Percentiles rank a stretch among this genome's conserved stretches.
These are phyloP conservation scores for Trypanosoma brucei DNA, from an alignment of 208 protist species.

Conservation along the genomic window DNA sequence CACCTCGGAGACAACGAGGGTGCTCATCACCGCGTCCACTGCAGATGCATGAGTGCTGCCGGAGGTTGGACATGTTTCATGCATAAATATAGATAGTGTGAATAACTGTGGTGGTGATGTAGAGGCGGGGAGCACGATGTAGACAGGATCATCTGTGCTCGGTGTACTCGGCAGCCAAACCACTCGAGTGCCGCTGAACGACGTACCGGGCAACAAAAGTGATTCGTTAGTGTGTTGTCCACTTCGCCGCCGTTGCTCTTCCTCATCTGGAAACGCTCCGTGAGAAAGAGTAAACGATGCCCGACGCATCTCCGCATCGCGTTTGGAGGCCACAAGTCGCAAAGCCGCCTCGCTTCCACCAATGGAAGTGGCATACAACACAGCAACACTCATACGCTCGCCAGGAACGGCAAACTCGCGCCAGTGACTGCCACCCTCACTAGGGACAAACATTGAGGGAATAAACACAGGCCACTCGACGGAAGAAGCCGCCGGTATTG, in stretches of 20 bases:
- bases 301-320: slow-evolving; percentile 54
- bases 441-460: slow-evolving; percentile 51
- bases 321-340: slow-evolving; percentile 59
- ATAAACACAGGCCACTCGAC: slow-evolving; percentile 42
- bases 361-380: slow-evolving; percentile 65
- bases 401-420: slow-evolving; percentile 56
- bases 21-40: slow-evolving; percentile 10
- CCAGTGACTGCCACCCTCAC: slow-evolving; percentile 35
- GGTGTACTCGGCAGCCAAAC: slow-evolving; percentile 30
- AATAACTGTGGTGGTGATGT: slow-evolving; percentile 6
- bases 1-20: slow-evolving; percentile 45
- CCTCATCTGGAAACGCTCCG: not conserved
- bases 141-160: slow-evolving; percentile 33
- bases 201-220: slow-evolving; percentile 24
- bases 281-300: slow-evolving; percentile 1
- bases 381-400: slow-evolving; percentile 63
- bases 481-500: slow-evolving; percentile 7
- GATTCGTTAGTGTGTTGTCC: not conserved
- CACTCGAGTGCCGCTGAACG: slow-evolving; percentile 33
- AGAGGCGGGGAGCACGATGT: slow-evolving; percentile 36
- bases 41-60: not conserved
- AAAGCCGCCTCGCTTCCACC: slow-evolving; percentile 61
- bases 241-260: not conserved
- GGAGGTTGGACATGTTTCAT: not conserved
- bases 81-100: slow-evolving; percentile 13